Conservation (phyloP, 352 stramenopile genomes). For the Pseudoperonospora humuli region DNA sequence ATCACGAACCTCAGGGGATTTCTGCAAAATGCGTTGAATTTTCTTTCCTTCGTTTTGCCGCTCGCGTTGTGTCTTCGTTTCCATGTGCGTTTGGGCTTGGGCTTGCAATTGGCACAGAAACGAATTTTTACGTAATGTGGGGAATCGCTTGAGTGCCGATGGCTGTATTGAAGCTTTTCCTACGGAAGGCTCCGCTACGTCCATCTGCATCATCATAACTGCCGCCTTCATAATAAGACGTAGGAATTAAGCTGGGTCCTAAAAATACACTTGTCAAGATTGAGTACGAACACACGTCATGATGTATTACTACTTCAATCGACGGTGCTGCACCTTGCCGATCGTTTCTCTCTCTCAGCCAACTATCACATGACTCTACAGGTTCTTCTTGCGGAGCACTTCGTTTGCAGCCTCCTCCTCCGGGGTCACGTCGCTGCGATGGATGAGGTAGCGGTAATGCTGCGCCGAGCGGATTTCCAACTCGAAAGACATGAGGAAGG, state of each 20-base stretch:
- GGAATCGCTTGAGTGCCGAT: conserved; percentile 25
- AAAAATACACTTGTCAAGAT: conserved; percentile 23
- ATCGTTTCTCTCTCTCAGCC: conserved; percentile 5
- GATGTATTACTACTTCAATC: conserved; percentile 22
- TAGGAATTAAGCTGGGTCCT: neutral
- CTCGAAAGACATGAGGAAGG: conserved; percentile 58
- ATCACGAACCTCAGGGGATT: conserved; percentile 34
- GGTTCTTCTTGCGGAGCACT: conserved; percentile 46
- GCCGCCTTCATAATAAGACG: neutral
- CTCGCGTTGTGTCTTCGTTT: conserved; percentile 37
- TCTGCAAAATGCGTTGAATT: conserved; percentile 53
- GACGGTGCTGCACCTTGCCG: conserved; percentile 4
- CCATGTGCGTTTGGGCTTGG: too few relatives aligned
- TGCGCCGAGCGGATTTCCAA: conserved; percentile 62
- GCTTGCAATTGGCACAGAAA: too few relatives aligned
- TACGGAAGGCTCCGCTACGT: conserved; percentile 4
- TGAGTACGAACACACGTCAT: conserved; percentile 4
- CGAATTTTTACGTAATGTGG: conserved; percentile 26
- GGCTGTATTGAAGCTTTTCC: conserved; percentile 11
- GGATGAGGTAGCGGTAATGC: conserved; percentile 63
- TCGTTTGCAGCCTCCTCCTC: conserved; percentile 51
- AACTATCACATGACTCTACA: conserved; percentile 25
- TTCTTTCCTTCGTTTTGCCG: conserved; percentile 31
- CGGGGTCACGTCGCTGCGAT: conserved; percentile 42
- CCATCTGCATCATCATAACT: conserved; percentile 7